A percentile compares a stretch with the other conserved stretches of the same genome.
Evolutionary conservation across 176 grass and related monocot genomes (phyloP).

Genomic region (Urochloa ruziziensis): DNA sequence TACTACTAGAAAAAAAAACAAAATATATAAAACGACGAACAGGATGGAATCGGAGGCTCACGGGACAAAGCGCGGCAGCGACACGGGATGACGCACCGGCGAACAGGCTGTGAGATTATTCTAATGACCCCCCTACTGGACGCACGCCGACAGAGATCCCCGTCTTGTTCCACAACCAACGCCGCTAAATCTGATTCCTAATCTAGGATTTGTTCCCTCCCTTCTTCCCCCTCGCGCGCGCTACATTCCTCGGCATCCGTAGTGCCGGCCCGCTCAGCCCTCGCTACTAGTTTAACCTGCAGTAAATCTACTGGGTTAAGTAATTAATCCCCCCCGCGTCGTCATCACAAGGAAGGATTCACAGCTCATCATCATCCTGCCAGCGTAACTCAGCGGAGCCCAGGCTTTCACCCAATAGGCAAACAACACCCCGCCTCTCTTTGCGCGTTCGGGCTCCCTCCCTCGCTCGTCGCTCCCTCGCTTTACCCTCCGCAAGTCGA

Average conservation of each 20-base stretch:
- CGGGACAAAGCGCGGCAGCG: not conserved
- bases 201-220: slow-evolving; percentile 2
- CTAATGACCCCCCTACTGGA: not conserved
- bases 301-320: not conserved
- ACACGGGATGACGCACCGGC: not conserved
- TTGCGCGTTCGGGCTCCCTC: not conserved
- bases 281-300: not conserved
- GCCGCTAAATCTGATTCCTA: not conserved
- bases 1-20: not conserved
- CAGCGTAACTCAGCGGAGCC: not conserved
- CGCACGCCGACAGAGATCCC: slow-evolving; percentile 29
- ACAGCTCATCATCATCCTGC: not conserved
- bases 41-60: not conserved
- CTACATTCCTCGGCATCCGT: not conserved
- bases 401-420: slow-evolving; percentile 3
- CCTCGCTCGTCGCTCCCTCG: not conserved
- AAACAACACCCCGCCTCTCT: slow-evolving; percentile 8
- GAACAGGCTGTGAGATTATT: not conserved
- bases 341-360: too few species aligned
- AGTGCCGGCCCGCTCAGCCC: not conserved
- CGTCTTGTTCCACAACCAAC: slow-evolving; percentile 9
- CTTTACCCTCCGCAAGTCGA: slow-evolving; percentile 43
- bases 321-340: not conserved
- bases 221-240: not conserved
- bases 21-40: not conserved